Conservation (phyloP, 805 yeast species). For the Candida sakaeoensis region DNA sequence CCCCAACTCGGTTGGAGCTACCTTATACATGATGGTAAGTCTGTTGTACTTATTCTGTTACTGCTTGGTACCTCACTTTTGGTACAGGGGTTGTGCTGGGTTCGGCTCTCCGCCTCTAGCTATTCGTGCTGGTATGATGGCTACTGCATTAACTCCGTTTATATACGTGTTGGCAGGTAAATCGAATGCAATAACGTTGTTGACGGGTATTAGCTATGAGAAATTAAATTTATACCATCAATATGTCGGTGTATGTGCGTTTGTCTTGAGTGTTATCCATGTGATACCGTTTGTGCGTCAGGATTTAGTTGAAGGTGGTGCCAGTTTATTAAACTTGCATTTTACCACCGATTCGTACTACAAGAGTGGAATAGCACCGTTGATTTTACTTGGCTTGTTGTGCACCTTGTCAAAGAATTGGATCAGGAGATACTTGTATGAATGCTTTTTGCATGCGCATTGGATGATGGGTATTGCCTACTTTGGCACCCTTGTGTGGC, state of each 20-base stretch:
- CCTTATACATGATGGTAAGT: constrained; percentile 31
- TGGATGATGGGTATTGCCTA: constrained; percentile 52
- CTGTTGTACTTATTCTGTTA: constrained; percentile 31
- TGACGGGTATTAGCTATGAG: constrained; percentile 56
- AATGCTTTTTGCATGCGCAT: constrained; percentile 48
- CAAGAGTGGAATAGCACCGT: constrained; percentile 46
- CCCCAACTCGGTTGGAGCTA: constrained; percentile 37
- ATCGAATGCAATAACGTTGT: constrained; percentile 43
- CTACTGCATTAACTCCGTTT: constrained; percentile 49
- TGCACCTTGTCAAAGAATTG: constrained; percentile 41
- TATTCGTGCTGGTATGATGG: constrained; percentile 49
- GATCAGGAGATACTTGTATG: constrained; percentile 41
- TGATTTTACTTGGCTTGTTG: constrained; percentile 41
- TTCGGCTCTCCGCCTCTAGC: constrained; percentile 62
- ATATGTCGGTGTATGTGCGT: constrained; percentile 40
- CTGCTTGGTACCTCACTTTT: constrained; percentile 46
- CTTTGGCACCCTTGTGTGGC: constrained; percentile 45
- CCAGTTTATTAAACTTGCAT: constrained; percentile 13
- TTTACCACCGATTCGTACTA: constrained; percentile 20
- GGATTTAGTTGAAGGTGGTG: constrained; percentile 48
- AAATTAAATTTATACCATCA: constrained; percentile 51
- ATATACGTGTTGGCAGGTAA: constrained; percentile 50
- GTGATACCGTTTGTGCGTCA: constrained; percentile 49
- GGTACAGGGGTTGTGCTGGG: constrained; percentile 49
- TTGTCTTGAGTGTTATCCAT: constrained; percentile 46